Conservation (phyloP, 2,329 filamentous ascomycete genomes). For the Grosmannia penicillata region DNA sequence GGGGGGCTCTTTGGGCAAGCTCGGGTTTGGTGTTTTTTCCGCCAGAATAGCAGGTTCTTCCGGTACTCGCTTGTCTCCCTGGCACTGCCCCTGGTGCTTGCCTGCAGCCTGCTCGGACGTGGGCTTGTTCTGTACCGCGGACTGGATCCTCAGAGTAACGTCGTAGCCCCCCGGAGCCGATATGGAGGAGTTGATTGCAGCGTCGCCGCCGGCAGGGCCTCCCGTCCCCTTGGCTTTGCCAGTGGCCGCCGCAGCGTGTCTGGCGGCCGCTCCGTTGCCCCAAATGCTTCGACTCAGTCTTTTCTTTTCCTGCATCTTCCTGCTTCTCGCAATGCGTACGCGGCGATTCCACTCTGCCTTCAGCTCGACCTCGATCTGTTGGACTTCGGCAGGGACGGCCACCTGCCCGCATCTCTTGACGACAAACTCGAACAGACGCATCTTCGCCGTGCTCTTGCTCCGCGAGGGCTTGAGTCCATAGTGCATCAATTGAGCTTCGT, state of each 20-base stretch:
- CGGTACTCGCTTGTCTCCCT: no score
- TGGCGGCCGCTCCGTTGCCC: neutral
- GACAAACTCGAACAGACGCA: conserved; percentile 40
- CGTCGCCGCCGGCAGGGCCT: neutral
- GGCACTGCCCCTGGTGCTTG: no score
- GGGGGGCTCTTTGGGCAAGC: no score
- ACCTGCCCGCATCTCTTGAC: conserved; percentile 24
- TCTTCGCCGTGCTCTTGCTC: conserved; percentile 41
- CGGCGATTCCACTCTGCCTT: conserved; percentile 35
- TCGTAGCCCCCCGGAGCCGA: neutral
- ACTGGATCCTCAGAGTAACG: neutral
- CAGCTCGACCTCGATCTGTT: conserved; percentile 34
- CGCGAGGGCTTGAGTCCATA: conserved; percentile 43
- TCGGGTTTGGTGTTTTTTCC: no score
- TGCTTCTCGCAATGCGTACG: neutral
- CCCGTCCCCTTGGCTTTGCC: neutral
- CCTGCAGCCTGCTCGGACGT: no score
- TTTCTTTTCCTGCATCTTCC: neutral
- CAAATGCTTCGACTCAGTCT: neutral
- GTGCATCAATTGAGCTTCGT: conserved; percentile 46
- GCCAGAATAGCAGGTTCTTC: no score
- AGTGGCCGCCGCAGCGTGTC: neutral
- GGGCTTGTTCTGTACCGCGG: no score
- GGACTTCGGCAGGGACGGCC: conserved; percentile 30
- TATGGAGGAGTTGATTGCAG: neutral